Percentiles rank a stretch among this genome's conserved stretches.
Conservation (phyloP, 148 eudicot genomes). For the Silene conica region DNA sequence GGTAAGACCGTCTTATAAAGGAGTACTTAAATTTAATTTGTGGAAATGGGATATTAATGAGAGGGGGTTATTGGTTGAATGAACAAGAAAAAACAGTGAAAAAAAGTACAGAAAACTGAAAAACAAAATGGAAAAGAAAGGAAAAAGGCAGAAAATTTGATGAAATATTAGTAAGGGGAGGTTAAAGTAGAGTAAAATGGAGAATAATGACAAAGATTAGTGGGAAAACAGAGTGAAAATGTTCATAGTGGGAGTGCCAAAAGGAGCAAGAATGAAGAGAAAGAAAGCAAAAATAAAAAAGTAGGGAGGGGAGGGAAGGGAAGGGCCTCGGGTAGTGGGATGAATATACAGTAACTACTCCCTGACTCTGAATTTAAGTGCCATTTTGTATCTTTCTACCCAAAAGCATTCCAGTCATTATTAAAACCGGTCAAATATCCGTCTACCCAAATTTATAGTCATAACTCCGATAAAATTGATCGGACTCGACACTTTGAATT, state of each 20-base stretch:
- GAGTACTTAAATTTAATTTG: neutral
- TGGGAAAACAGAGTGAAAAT: neutral
- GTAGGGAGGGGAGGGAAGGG: too few species aligned
- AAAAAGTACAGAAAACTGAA: neutral
- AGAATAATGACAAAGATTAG: slow-evolving; percentile 25
- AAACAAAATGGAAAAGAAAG: neutral
- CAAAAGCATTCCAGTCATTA: neutral
- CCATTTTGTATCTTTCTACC: neutral
- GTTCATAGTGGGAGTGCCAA: neutral
- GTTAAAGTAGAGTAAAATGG: slow-evolving; percentile 8
- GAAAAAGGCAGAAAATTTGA: neutral
- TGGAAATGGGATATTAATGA: neutral
- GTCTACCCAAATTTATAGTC: too few species aligned
- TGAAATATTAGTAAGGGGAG: neutral
- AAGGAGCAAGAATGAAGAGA: neutral
- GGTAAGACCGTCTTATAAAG: too few species aligned
- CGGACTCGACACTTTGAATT: too few species aligned
- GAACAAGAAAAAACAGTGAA: neutral
- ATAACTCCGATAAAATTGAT: too few species aligned
- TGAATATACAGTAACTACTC: slow-evolving; percentile 13
- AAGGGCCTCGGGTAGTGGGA: slow-evolving; percentile 11
- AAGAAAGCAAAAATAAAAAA: too few species aligned
- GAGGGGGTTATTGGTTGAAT: neutral
- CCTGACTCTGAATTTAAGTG: neutral
- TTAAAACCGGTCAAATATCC: too few species aligned